These are phyloP conservation scores for Eucalyptus camaldulensis DNA, from an alignment of 345 rosid genomes.

Conservation along the genomic window DNA sequence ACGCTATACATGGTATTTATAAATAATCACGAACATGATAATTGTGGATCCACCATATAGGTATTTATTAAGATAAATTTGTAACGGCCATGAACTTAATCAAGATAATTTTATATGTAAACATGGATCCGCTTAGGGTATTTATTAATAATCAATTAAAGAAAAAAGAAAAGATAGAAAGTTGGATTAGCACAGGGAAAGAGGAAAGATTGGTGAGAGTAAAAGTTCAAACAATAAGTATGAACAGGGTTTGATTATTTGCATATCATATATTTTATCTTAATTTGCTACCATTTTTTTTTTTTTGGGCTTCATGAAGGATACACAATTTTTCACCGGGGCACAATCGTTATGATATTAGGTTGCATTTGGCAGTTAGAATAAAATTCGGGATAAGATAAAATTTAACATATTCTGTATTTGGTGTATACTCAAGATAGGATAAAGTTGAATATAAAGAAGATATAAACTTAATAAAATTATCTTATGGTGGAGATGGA, in stretches of 20 bases:
- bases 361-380: too few relatives aligned
- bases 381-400: rapidly evolving
- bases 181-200: neutral
- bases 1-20: neutral
- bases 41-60: neutral
- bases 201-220: neutral
- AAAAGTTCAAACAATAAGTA: neutral
- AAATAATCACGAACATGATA: neutral
- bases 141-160: neutral
- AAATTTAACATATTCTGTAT: rapidly evolving
- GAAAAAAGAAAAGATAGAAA: neutral
- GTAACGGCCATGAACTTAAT: neutral
- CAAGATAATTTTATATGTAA: neutral
- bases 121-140: neutral
- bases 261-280: neutral
- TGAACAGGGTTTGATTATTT: neutral
- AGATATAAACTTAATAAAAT: too few relatives aligned
- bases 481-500: too few relatives aligned
- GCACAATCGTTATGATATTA: neutral
- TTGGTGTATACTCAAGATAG: too few relatives aligned
- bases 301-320: neutral
- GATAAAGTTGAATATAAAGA: too few relatives aligned
- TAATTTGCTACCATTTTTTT: neutral
- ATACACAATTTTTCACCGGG: neutral
- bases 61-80: neutral